These are phyloP conservation scores for Aspergillus arachidicola DNA, from an alignment of 2,329 filamentous ascomycete genomes.

Conservation along the genomic window DNA sequence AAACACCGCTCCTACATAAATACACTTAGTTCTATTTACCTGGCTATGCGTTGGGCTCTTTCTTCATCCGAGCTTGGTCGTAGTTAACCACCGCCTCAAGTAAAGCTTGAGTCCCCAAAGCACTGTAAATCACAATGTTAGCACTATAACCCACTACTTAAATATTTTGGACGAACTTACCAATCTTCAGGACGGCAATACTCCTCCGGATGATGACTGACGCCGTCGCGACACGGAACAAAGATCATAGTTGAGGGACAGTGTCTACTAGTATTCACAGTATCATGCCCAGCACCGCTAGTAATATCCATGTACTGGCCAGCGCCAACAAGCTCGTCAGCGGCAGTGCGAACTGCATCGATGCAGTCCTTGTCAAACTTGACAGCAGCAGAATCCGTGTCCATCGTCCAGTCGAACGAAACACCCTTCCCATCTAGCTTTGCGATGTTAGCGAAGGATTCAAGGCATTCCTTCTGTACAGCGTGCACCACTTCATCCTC, in stretches of 20 bases:
- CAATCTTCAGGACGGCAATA: conserved; percentile 54
- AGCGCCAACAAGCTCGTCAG: conserved; percentile 56
- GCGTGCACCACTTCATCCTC: conserved; percentile 56
- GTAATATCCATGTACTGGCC: conserved; percentile 52
- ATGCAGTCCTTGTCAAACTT: conserved; percentile 67
- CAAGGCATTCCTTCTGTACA: conserved; percentile 57
- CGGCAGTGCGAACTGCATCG: conserved; percentile 59
- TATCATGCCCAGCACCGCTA: conserved; percentile 63
- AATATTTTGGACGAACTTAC: conserved; percentile 19
- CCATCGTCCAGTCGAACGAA: conserved; percentile 58
- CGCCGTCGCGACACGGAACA: conserved; percentile 59
- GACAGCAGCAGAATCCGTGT: conserved; percentile 60
- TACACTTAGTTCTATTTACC: background rate
- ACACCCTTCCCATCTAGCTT: conserved; percentile 54
- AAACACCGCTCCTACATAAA: background rate
- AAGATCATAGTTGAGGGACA: conserved; percentile 67
- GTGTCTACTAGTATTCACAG: conserved; percentile 56
- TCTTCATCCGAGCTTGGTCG: conserved; percentile 17
- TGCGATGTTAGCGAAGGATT: conserved; percentile 60
- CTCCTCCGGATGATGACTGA: conserved; percentile 62
- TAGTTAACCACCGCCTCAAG: conserved; percentile 49
- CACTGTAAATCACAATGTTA: conserved; percentile 18
- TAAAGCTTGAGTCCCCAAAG: conserved; percentile 48
- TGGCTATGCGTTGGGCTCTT: background rate
- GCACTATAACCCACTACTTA: background rate